Conservation (phyloP, 495 filamentous ascomycete genomes). For the Hapsidospora chrysogenum region DNA sequence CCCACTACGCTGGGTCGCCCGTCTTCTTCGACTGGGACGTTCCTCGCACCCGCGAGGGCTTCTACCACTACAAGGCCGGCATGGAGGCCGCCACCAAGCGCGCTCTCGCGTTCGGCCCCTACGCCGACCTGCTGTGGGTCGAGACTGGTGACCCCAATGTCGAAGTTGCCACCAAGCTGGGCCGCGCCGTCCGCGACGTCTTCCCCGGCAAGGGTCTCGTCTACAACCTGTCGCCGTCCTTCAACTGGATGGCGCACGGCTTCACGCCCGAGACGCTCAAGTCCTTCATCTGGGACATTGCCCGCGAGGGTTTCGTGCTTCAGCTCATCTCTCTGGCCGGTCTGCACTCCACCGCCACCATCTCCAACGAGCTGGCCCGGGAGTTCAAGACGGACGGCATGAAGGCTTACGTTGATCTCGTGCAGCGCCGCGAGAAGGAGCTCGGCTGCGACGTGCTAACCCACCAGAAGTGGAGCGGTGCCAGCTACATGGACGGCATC, state of each 20-base stretch:
- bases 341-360: conserved; percentile 73
- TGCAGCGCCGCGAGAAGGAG: conserved; percentile 83
- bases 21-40: conserved; percentile 81
- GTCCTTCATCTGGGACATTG: conserved; percentile 91
- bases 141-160: conserved; percentile 86
- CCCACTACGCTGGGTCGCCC: conserved; percentile 36
- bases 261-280: conserved; percentile 65
- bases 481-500: conserved; percentile 83
- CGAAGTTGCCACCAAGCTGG: conserved; percentile 54
- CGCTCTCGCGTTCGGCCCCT: conserved; percentile 77
- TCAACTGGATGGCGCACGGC: conserved; percentile 96
- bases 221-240: conserved; percentile 89
- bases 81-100: conserved; percentile 83
- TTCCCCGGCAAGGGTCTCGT: conserved; percentile 75
- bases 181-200: conserved; percentile 46
- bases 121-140: conserved; percentile 91
- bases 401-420: conserved; percentile 82
- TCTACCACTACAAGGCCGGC: conserved; percentile 87
- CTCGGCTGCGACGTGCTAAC: conserved; percentile 87
- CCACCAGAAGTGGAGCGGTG: conserved; percentile 97
- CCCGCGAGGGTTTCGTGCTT: conserved; percentile 80
- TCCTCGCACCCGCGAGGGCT: conserved; percentile 85
- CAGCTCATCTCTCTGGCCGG: conserved; percentile 89
- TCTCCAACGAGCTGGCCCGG: conserved; percentile 67
- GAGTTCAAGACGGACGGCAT: conserved; percentile 83